Evolutionary conservation across 768 basidiomycete genomes (phyloP).

Genomic region (Atractiella rhizophila): DNA sequence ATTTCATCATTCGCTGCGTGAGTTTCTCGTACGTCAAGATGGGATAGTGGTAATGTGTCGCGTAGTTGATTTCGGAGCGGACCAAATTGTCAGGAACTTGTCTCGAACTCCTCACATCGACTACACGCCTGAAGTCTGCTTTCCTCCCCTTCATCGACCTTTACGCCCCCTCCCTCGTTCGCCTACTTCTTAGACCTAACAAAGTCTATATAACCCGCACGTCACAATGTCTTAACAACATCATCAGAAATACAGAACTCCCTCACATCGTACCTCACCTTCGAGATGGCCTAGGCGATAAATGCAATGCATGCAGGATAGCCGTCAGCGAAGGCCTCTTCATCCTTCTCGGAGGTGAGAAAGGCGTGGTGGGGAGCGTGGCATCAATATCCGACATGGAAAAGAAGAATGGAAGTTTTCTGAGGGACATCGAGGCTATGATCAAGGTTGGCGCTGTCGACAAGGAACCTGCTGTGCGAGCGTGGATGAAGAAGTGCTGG

Average conservation of each 20-base stretch:
- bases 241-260: slow-evolving; percentile 22
- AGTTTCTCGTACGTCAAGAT: not conserved
- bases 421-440: slow-evolving; percentile 19
- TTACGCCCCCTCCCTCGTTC: slow-evolving; percentile 22
- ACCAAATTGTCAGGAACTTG: slow-evolving; percentile 14
- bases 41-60: not conserved
- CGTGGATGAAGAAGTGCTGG: slow-evolving; percentile 22
- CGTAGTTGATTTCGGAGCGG: slow-evolving; percentile 11
- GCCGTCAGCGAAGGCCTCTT: slow-evolving; percentile 3
- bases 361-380: not conserved
- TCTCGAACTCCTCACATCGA: slow-evolving; percentile 22
- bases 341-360: not conserved
- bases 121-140: slow-evolving; percentile 20
- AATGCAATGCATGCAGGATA: slow-evolving; percentile 17
- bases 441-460: slow-evolving; percentile 23
- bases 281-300: slow-evolving; percentile 20
- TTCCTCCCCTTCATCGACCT: slow-evolving; percentile 22
- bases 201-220: slow-evolving; percentile 24
- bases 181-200: slow-evolving; percentile 24
- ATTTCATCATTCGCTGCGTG: slow-evolving; percentile 10
- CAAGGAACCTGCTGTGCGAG: slow-evolving; percentile 22
- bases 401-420: slow-evolving; percentile 15
- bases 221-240: slow-evolving; percentile 19
- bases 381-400: slow-evolving; percentile 12
- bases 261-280: slow-evolving; percentile 18